Evolutionary conservation across 2,329 filamentous ascomycete genomes (phyloP), one percentile per base, ranked within the genome.

Genomic region (Pyrenochaeta sp.): DNA sequence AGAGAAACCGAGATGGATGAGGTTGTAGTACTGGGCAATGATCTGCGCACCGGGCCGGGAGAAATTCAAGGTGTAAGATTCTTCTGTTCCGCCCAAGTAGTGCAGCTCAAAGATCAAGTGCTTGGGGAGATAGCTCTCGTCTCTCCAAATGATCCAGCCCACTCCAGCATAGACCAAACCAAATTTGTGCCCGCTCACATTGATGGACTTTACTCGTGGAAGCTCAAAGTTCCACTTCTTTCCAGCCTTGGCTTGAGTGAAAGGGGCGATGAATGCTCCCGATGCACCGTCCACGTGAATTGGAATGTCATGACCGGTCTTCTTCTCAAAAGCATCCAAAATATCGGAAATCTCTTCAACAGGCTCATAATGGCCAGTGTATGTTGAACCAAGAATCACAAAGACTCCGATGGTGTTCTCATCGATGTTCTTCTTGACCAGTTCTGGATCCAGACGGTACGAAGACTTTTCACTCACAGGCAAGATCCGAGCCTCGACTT

Each of bases 401-500:
- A 88, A 89, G 0, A 90, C 74, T n/a, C 87, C 87, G 55, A 90
- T 89, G 0, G 87, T 90, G 55, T 89, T 89, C 69, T 89, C 86
- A 49, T 90, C 86, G 22, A 89, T 78, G 51, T 86, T 86, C 56
- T 88, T 65, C 58, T 79, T 82, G 1, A 89, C 83, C 18, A 84
- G 69, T 3, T 82, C 75, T 0, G 86, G 82, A 53, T 89, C 85
- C 6, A 89, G 75, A 21, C 84, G 74, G 61, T 77, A 86, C 6
- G 78, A 74, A 44, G 82, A 85, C 62, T 82, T 79, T 53, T 80
- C 76, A 37, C 77, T 84, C 8, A 87, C 86, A 13, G 81, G 84
- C 35, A 85, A 69, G 44, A 86, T 86, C 32, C 81, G 77, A 17
- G 83, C 80, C 61, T 89, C 86, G 24, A 89, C 86, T 30, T 89